Conservation (phyloP, 2,329 filamentous ascomycete species). For the Calonectria henricotiae region DNA sequence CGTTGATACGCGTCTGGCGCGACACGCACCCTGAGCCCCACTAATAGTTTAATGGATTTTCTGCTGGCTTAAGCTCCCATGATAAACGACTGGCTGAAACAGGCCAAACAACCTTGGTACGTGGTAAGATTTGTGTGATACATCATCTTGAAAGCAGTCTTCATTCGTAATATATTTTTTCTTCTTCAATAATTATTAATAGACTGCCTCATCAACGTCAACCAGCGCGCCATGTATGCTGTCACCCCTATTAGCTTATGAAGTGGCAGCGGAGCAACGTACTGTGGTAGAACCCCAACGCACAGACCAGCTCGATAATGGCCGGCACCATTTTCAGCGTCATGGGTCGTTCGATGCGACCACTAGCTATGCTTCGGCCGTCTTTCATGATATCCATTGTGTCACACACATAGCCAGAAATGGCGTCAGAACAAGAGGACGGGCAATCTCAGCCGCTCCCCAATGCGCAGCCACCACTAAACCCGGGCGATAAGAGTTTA, state of each 20-base stretch:
- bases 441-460: conserved; percentile 43
- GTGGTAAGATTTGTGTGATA: not conserved
- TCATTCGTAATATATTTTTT: not conserved
- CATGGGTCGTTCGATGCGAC: conserved; percentile 51
- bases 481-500: conserved; percentile 54
- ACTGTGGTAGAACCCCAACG: conserved; percentile 18
- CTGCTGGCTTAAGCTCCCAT: not conserved
- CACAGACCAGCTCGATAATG: conserved; percentile 46
- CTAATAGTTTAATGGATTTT: conserved; percentile 57
- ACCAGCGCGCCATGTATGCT: not conserved
- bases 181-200: not conserved
- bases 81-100: not conserved
- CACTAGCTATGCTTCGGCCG: conserved; percentile 36
- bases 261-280: conserved; percentile 32
- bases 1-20: conserved; percentile 55
- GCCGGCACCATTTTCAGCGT: conserved; percentile 48
- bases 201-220: no score
- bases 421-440: conserved; percentile 55
- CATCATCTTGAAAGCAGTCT: not conserved
- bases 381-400: conserved; percentile 52
- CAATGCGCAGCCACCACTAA: conserved; percentile 36
- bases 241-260: not conserved
- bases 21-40: conserved; percentile 49
- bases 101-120: not conserved
- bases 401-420: conserved; percentile 56